Evolutionary conservation across 257 asterid genomes (phyloP), one percentile per base, ranked within the genome.

Genomic region (Nicotiana undulata): DNA sequence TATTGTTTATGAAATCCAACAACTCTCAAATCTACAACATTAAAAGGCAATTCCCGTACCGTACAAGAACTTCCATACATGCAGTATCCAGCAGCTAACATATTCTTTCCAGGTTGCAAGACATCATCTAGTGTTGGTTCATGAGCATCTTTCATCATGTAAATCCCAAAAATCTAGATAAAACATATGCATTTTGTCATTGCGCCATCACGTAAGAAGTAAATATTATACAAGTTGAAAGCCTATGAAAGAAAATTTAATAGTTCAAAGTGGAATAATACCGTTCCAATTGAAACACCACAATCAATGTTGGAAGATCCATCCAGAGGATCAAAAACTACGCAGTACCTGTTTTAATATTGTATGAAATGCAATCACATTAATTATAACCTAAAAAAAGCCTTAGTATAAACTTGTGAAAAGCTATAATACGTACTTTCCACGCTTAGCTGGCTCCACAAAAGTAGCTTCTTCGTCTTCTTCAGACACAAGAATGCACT

Each of bases 241-340:
- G 78, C 40, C 44, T 74, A 56, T 74, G 44, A 72, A 44, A 44
- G 26, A 83, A 77, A 32, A 12, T 31, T 61, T 44, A 79, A 79
- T 28, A 24, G 75, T 58, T 79, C 15, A 46, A 53, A 51, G 46
- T 60, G 63, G 82, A 60, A 76, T 18, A 88, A 22, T 89, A 95
- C 99, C 28, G 99, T 95, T 85, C 99, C 99, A 66, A 95, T 95
- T 16, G 98, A 91, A 83, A 95, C 99, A 24, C 95, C 99, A 86
- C 99, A 95, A 87, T 95, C 99, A 51, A 95, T 95, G 77, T 95
- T 95, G 85, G 99, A 95, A 24, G 99, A 95, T 85, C 99, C 99
- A 86, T 93, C 99, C 90, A 95, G 80, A 29, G 99, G 99, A 81
- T 95, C 99, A 65, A 95, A 95, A 75, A 93, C 99, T 79, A 95